Evolutionary conservation across 768 basidiomycete genomes (phyloP), one percentile per base, ranked within the genome.

Genomic region (Cubamyces lactineus): DNA sequence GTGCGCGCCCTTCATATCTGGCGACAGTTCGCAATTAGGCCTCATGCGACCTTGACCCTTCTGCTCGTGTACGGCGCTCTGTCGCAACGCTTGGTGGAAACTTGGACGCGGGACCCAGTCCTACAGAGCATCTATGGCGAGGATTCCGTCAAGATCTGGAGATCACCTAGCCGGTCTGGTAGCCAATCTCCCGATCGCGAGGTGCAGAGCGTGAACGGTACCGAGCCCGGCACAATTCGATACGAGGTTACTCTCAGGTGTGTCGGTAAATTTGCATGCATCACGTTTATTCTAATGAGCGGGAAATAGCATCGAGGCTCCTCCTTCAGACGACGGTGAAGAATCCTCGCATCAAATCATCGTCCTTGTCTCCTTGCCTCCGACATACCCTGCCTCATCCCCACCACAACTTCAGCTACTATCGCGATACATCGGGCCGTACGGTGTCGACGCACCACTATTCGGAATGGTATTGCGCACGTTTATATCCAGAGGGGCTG

Each of bases 51-150:
- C 65, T 48, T 63, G 41, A 47, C 64, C 51, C 21, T 41, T 60
- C 40, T n/a, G n/a, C 53, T 55, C 43, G 7, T 28, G 28, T 28
- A 28, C 28, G 45, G 54, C 19, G 56, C 54, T 40, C 55, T 53
- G 61, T 47, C 47, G 26, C 53, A 66, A 55, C 58, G 62, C 60
- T 55, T 48, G 46, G 26, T 57, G 45, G 42, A 57, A 55, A 47
- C 43, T 54, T 47, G 49, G 30, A 24, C 43, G 28, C 17, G 8
- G 46, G 1, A 34, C 9, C 11, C 69, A 89, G 92, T 89, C 16
- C 76, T 94, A n/a, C 87, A 86, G 71, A 90, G 90, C 24, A 94
- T 94, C 67, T 94, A 93, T 68, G 91, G 91, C 43, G 84, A 88
- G 9, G 76, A 83, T 43, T 79, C 86, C 15, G 77, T 93, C 41